Percentiles rank a stretch among this genome's conserved stretches.
These are phyloP conservation scores for Penicillium psychrofluorescens DNA, from an alignment of 495 filamentous ascomycete genomes.

Conservation along the genomic window DNA sequence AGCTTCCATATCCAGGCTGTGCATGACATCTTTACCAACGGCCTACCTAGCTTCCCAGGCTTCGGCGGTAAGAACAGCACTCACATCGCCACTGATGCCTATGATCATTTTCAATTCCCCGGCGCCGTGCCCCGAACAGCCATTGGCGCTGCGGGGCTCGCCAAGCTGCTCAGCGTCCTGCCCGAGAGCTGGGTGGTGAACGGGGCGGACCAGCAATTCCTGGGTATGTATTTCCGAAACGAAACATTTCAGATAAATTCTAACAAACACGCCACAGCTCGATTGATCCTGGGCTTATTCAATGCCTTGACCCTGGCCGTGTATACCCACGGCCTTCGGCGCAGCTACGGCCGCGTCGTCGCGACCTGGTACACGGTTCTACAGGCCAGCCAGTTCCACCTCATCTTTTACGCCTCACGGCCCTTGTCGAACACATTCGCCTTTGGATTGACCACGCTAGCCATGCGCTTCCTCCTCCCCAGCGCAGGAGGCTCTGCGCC, in stretches of 20 bases:
- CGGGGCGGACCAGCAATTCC: constrained; percentile 42
- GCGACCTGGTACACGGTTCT: constrained; percentile 79
- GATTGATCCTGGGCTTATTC: constrained; percentile 69
- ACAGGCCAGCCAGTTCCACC: constrained; percentile 83
- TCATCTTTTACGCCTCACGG: constrained; percentile 88
- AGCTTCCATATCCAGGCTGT: constrained; percentile 96
- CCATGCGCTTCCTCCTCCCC: constrained; percentile 60
- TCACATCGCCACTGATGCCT: constrained; percentile 19
- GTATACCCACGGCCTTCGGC: constrained; percentile 56
- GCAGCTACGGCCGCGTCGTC: constrained; percentile 59
- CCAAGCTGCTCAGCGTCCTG: constrained; percentile 34
- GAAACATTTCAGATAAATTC: too few relatives aligned
- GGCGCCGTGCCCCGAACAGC: constrained; percentile 90
- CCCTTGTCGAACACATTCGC: constrained; percentile 97
- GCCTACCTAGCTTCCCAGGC: constrained; percentile 51
- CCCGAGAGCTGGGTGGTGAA: constrained; percentile 48
- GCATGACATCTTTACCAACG: constrained; percentile 81
- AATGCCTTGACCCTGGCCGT: constrained; percentile 62
- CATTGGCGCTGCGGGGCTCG: constrained; percentile 66
- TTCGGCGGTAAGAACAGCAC: constrained; percentile 20
- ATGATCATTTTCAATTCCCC: constrained; percentile 89
- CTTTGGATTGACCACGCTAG: constrained; percentile 69
- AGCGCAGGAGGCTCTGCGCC: constrained; percentile 12
- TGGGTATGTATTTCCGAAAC: constrained; percentile 27
- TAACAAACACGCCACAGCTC: constrained; percentile 35